Base-by-base conservation (phyloP, 345 rosid species). In the Mercurialis annua region DNA sequence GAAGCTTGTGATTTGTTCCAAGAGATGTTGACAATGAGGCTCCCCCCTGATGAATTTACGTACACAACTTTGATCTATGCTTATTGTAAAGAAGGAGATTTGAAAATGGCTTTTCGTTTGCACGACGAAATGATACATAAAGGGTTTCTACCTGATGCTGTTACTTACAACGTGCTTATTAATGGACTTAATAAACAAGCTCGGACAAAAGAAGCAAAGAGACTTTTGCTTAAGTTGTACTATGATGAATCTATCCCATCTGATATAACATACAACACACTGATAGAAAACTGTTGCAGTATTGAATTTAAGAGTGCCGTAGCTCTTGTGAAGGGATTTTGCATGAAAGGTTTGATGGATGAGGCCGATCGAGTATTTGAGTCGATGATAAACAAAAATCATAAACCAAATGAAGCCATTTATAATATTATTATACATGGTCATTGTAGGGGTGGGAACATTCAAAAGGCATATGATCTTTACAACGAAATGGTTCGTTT, bases 151-250 rank as follows among this genome's bases (percentile, higher is more conserved):
- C 93, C 98, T 0, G 97, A 92, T 81, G 87, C 80, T 50, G 98
- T 92, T 64, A 92, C 97, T 50, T 92, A 92, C 48, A 86, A 83
- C 1, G 98, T 88, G 63, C 90, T 92, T 65, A 86, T 92, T 2
- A 92, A 92, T 72, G 97, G 98, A 66, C 90, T 92, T 57, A 85
- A 85, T 66, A 90, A 88, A 69, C 92, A 82, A 80, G 81, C 96
- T 71, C 87, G 92, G 59, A 86, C 92, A 40, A 83, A 73, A 75
- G 97, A 92, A 76, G 98, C 97, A 2, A 88, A 83, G 73, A 82
- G 84, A 78, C 92, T 92, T 70, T 62, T 92, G 71, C 88, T 92
- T 64, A 92, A 85, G 81, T 68, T 88, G 81, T 90, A 84, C 53
- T 88, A 88, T 23, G 85, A 92, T 12, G 90, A 88, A 30, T 75